Evolutionary conservation across 495 filamentous ascomycete genomes (phyloP), one percentile per base, ranked within the genome.

Genomic region (Cercophora scortea): DNA sequence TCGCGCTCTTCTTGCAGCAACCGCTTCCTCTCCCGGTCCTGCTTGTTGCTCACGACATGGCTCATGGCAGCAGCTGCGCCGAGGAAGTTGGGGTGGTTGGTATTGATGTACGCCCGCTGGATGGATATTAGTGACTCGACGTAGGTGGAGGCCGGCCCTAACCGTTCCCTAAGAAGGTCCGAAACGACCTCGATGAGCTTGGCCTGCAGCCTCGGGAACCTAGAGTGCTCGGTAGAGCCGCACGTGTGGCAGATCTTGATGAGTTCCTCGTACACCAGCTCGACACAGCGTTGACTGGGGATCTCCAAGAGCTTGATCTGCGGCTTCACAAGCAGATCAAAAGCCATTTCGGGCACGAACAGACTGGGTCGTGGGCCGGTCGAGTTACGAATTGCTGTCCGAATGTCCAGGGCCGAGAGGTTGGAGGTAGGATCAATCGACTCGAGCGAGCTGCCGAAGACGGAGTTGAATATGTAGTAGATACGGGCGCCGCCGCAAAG

Each of bases 161-260:
- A 72, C 41, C 90, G 81, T 68, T 99, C 93, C 45, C 93, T 84
- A 44, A 99, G 80, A 42, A 99, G 84, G 64, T 99, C 93, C 8
- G 92, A 96, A 1, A 99, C 93, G 8, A 96, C 93, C 67, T 99
- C 93, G 53, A 99, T 99, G 16, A 99, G 82, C 64, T 96, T 99
- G 32, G 83, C 93, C 67, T 99, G 93, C 11, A 99, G 79, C 42
- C 93, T 85, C 7, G 93, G 93, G 65, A 94, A 99, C 43, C 93
- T 78, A 44, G 88, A 79, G 13, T 96, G 81, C 67, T 99, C 93
- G 19, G 87, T 92, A 4, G 89, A 96, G 44, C 94, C 94, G 73
- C 93, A 99, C 2, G 93, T 99, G 67, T 99, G 93, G 66, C 93
- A 94, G 50, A 99, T 96, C 68, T 99, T 99, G 71, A 99, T 99